A percentile compares a stretch with the other conserved stretches of the same genome.
Conservation (phyloP, 164 flowering plant species). For the Umbellularia californica region DNA sequence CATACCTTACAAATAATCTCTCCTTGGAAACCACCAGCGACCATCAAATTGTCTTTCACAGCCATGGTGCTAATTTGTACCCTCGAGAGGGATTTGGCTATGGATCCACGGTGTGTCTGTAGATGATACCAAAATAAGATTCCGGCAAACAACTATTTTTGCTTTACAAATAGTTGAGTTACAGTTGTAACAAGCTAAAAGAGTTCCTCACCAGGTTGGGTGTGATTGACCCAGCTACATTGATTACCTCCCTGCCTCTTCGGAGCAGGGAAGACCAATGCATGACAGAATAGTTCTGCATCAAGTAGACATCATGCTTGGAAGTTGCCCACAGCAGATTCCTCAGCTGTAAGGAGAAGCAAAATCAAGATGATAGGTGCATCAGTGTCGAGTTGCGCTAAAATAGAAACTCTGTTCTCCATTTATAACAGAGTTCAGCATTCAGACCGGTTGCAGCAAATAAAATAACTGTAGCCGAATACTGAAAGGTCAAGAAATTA, state of each 20-base stretch:
- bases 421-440: too few relatives aligned
- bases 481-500: background rate
- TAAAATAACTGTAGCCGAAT: background rate
- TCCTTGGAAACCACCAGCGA: constrained; percentile 90
- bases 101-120: constrained; percentile 48
- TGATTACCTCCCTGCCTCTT: constrained; percentile 65
- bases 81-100: constrained; percentile 56
- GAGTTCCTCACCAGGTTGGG: constrained; percentile 47
- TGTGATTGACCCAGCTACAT: constrained; percentile 55
- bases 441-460: background rate
- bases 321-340: constrained; percentile 87
- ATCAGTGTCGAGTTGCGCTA: background rate
- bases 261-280: constrained; percentile 81
- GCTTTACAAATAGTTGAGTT: background rate
- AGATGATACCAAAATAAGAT: background rate
- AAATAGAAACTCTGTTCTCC: background rate
- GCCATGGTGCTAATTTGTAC: constrained; percentile 89
- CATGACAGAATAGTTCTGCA: constrained; percentile 82
- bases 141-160: background rate
- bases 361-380: background rate
- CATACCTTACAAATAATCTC: constrained; percentile 97
- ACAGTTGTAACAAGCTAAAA: background rate
- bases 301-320: constrained; percentile 85
- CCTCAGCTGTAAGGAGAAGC: constrained; percentile 19
- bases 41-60: constrained; percentile 69